Base-by-base conservation (phyloP, 2,329 filamentous ascomycete species). In the Aspergillus ruber region DNA sequence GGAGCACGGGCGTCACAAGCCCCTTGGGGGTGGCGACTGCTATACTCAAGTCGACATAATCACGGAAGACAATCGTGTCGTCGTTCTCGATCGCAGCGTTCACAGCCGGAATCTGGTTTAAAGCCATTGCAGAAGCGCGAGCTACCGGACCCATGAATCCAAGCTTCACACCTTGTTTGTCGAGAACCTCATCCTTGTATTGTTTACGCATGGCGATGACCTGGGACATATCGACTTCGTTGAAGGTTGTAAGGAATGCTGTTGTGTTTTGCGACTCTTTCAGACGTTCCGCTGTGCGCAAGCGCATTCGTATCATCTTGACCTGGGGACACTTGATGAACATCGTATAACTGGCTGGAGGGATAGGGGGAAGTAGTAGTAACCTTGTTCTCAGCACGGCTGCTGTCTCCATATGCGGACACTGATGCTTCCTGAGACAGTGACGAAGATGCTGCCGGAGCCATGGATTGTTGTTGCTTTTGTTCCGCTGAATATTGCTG, bases 291-390 rank as follows among this genome's bases (percentile, higher is more conserved):
- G 90, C 87, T 58, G 95, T 96, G 54, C 90, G 85, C 49, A 95
- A 82, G 55, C 90, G 89, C 89, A 96, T 96, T 56, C 90, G 88
- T 77, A 95, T 95, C 90, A 96, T 96, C 80, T 96, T 96, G 63
- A 96, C 87, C 86, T 90, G 58, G 46, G 9, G 18, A 27, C 25
- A 4, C 9, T 27, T 9, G 10, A 27, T 27, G 25, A 27, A 9
- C 25, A 27, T 27, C 9, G 25, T 4, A 27, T 27, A 27, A 23
- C 25, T 27, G 25, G 10, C 7, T 27, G 9, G 9, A n/a, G 25
- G 25, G 25, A 9, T 10, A 27, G 9, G 8, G 25, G 10, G 7
- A 27, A 4, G 3, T 10, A 27, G 9, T 27, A 10, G 8, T 27
- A 27, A 89, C 88, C 52, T 88, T 82, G 55, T 87, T 84, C 75